phyloP scores from a whole-genome alignment of 1,284 basidiomycete genomes.

The Cryptococcus sp. region DNA sequence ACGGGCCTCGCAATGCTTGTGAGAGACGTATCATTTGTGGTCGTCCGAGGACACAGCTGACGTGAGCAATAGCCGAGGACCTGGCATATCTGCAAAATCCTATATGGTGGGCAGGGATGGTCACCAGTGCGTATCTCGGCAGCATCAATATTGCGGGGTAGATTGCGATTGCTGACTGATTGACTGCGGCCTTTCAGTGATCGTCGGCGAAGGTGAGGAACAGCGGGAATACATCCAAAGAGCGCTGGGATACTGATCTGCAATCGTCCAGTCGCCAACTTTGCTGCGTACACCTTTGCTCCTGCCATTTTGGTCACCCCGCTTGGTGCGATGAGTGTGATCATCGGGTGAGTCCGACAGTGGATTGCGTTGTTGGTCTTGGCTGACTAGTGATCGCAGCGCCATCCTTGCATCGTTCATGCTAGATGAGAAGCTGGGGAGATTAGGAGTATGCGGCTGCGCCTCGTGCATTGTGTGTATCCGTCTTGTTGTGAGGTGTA shows the following conservation, averaged over 20 bases:
- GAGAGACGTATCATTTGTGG: conserved; percentile 19
- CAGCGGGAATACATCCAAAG: neutral
- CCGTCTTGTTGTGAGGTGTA: neutral
- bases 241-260: neutral
- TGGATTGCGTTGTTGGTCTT: neutral
- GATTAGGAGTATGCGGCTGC: conserved; percentile 89
- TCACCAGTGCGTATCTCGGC: conserved; percentile 63
- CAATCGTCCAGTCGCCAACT: conserved; percentile 78
- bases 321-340: conserved; percentile 91
- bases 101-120: conserved; percentile 98
- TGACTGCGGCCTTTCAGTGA: conserved; percentile 60
- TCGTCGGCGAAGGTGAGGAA: conserved; percentile 78
- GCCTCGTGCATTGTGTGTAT: conserved; percentile 71
- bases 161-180: conserved; percentile 18
- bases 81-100: conserved; percentile 86
- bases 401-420: conserved; percentile 91
- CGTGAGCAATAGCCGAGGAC: conserved; percentile 65
- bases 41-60: conserved; percentile 2
- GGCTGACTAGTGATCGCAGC: conserved; percentile 54
- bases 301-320: conserved; percentile 97
- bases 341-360: conserved; percentile 70
- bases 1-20: conserved; percentile 65
- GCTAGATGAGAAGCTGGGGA: conserved; percentile 89
- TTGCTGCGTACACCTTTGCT: conserved; percentile 97
- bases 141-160: conserved; percentile 43